Conservation (phyloP, 1,284 basidiomycete species). For the Heliocybe sulcata region DNA sequence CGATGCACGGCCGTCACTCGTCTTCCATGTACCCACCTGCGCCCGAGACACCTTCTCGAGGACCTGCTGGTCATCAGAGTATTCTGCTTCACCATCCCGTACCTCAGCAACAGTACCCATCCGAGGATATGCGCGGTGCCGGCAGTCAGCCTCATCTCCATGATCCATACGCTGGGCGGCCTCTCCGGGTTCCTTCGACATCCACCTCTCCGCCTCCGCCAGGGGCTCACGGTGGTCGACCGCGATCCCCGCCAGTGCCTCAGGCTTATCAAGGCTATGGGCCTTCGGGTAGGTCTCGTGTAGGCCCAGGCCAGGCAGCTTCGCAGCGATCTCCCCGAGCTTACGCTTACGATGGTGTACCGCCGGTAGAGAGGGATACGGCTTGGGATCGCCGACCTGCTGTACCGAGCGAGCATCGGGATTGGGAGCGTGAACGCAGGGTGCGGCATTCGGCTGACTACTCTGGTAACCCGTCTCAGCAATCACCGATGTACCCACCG, state of each 20-base stretch:
- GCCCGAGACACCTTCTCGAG: slow-evolving; percentile 39
- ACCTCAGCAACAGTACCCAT: slow-evolving; percentile 40
- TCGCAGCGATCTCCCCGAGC: neutral
- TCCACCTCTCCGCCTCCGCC: slow-evolving; percentile 46
- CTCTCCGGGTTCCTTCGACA: slow-evolving; percentile 39
- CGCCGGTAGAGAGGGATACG: slow-evolving; percentile 33
- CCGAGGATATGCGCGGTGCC: slow-evolving; percentile 41
- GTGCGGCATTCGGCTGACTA: slow-evolving; percentile 43
- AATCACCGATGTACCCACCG: slow-evolving; percentile 19
- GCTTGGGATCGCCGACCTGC: slow-evolving; percentile 44
- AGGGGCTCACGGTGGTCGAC: slow-evolving; percentile 28
- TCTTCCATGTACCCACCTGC: slow-evolving; percentile 26
- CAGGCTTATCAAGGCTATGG: slow-evolving; percentile 34
- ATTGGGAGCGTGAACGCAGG: slow-evolving; percentile 31
- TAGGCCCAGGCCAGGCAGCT: slow-evolving; percentile 41
- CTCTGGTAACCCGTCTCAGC: slow-evolving; percentile 22
- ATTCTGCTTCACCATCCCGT: slow-evolving; percentile 62
- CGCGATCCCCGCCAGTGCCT: slow-evolving; percentile 37
- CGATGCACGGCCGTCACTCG: slow-evolving; percentile 43
- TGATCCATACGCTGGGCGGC: slow-evolving; percentile 42
- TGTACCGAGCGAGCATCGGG: slow-evolving; percentile 31
- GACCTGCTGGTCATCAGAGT: slow-evolving; percentile 40
- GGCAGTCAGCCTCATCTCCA: slow-evolving; percentile 31
- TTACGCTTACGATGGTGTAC: slow-evolving; percentile 20
- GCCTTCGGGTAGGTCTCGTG: slow-evolving; percentile 32